phyloP scores from a whole-genome alignment of 2,329 filamentous ascomycete species.

The Berkeleyomyces basicola region DNA sequence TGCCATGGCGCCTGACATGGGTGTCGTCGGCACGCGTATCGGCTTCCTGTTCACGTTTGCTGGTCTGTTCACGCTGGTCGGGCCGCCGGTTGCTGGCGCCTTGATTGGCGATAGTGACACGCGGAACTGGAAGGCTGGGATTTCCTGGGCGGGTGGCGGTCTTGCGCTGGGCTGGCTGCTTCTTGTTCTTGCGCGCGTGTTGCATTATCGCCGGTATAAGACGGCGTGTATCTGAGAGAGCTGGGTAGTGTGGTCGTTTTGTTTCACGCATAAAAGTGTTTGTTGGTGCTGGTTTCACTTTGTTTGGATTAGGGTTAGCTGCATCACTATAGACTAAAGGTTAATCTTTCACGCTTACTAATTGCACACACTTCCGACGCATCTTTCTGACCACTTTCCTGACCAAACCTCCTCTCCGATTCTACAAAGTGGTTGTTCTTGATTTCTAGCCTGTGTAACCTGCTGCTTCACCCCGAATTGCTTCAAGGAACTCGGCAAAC shows the following conservation, averaged over 20 bases:
- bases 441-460: not conserved
- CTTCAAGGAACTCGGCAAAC: not conserved
- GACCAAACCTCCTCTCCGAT: too few species aligned
- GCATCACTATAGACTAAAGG: too few species aligned
- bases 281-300: not conserved
- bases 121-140: slow-evolving; percentile 20
- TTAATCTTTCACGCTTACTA: not conserved
- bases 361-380: not conserved
- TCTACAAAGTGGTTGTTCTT: not conserved
- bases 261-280: not conserved
- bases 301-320: too few species aligned
- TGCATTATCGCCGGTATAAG: slow-evolving; percentile 5
- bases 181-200: slow-evolving; percentile 15
- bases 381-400: too few species aligned
- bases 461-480: not conserved
- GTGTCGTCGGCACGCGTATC: slow-evolving; percentile 26
- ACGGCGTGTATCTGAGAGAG: not conserved
- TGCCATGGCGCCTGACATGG: slow-evolving; percentile 25
- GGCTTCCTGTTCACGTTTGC: slow-evolving; percentile 28
- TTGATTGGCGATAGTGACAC: slow-evolving; percentile 21
- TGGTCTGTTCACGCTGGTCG: slow-evolving; percentile 29
- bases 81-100: slow-evolving; percentile 25
- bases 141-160: slow-evolving; percentile 20
- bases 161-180: slow-evolving; percentile 18
- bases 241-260: not conserved